Conservation (phyloP, 768 basidiomycete species). For the Suillus clintonianus region DNA sequence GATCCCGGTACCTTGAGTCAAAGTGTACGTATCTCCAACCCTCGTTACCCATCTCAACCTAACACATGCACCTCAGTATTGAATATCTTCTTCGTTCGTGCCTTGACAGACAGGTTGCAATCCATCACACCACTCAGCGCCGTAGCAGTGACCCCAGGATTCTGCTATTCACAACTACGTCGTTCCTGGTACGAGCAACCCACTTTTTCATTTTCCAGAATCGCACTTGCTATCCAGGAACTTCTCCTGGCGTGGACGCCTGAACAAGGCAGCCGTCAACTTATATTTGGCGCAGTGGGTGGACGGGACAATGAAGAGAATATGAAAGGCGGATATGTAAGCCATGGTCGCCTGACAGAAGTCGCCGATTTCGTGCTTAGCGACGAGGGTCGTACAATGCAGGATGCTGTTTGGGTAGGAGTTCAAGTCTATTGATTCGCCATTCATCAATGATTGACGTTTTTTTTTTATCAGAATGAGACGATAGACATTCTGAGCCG, state of each 20-base stretch:
- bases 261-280: constrained; percentile 36
- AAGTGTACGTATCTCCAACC: constrained; percentile 22
- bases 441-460: too few relatives aligned
- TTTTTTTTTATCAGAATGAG: too few relatives aligned
- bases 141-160: constrained; percentile 30
- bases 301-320: constrained; percentile 17
- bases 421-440: too few relatives aligned
- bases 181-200: neutral
- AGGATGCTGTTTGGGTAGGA: constrained; percentile 36
- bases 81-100: constrained; percentile 31
- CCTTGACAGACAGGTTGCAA: constrained; percentile 24
- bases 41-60: neutral
- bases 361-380: constrained; percentile 36
- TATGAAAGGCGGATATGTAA: constrained; percentile 23
- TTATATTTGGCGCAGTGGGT: constrained; percentile 33
- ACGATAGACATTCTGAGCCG: too few relatives aligned
- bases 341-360: constrained; percentile 15
- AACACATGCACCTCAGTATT: constrained; percentile 21
- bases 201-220: neutral
- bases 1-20: constrained; percentile 19
- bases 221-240: constrained; percentile 4
- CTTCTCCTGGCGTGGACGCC: constrained; percentile 17
- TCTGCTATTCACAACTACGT: constrained; percentile 27
- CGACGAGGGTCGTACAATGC: constrained; percentile 26
- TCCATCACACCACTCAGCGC: constrained; percentile 23